Conservation (phyloP, 2,329 filamentous ascomycete genomes). For the Clonostachys chloroleuca region DNA sequence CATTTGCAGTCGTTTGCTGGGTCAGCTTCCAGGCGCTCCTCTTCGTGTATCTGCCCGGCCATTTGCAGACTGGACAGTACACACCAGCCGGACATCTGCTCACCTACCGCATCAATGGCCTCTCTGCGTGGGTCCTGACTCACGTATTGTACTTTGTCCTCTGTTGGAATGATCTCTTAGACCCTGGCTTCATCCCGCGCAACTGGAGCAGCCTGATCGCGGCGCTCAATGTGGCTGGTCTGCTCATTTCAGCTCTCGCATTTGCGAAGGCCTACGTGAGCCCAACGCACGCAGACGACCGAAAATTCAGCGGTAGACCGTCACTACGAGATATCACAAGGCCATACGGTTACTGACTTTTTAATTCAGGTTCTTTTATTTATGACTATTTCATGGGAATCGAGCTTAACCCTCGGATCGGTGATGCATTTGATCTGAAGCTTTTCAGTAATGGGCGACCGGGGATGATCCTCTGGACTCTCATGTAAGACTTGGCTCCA, state of each 20-base stretch:
- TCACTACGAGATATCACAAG: no score
- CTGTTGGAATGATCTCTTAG: constrained; percentile 19
- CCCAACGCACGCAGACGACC: constrained; percentile 31
- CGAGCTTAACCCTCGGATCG: constrained; percentile 37
- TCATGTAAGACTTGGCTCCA: constrained; percentile 25
- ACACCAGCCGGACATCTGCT: constrained; percentile 36
- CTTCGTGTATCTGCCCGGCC: constrained; percentile 5
- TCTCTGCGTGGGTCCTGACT: constrained; percentile 30
- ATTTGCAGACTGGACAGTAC: constrained; percentile 23
- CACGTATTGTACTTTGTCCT: constrained; percentile 20
- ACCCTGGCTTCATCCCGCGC: constrained; percentile 31
- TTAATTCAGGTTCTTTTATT: constrained; percentile 9
- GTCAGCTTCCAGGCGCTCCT: constrained; percentile 4
- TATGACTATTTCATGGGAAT: constrained; percentile 42
- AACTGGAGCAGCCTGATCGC: constrained; percentile 34
- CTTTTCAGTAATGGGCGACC: constrained; percentile 40
- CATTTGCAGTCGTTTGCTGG: constrained; percentile 3
- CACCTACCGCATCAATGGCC: constrained; percentile 35
- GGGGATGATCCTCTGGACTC: constrained; percentile 42
- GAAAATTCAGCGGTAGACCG: constrained; percentile 28
- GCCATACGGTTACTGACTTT: no score
- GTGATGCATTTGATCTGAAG: constrained; percentile 36
- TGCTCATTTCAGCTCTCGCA: constrained; percentile 16
- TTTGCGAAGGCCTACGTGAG: constrained; percentile 30
- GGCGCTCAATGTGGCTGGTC: constrained; percentile 25